phyloP scores from a whole-genome alignment of 208 protist genomes.

The Leishmania tropica region DNA sequence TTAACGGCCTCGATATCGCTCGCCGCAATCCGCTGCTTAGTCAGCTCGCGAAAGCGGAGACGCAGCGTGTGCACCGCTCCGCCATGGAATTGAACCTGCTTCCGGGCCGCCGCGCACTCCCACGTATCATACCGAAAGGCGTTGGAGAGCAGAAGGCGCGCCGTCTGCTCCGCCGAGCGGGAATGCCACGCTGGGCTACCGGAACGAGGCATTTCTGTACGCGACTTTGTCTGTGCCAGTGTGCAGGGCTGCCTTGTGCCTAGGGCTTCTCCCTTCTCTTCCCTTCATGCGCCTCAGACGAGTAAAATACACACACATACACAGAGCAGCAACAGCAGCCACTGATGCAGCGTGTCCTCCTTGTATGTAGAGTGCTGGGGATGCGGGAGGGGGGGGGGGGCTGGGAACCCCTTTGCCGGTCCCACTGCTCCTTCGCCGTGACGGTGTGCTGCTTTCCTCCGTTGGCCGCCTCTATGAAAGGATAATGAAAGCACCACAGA shows the following conservation, averaged over 20 bases:
- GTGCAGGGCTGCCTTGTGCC: neutral
- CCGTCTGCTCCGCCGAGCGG: conserved; percentile 84
- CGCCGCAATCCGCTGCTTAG: conserved; percentile 27
- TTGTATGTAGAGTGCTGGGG: neutral
- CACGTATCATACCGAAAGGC: conserved; percentile 89
- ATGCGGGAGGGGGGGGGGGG: neutral
- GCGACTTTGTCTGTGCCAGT: neutral
- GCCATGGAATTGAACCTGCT: conserved; percentile 39
- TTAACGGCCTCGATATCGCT: conserved; percentile 55
- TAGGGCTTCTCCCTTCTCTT: neutral
- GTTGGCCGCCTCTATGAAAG: conserved; percentile 1
- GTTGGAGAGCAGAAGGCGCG: conserved; percentile 80
- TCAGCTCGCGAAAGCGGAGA: conserved; percentile 35
- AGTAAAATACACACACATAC: neutral
- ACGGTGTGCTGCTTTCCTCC: neutral
- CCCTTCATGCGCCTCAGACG: neutral
- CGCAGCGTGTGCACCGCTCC: conserved; percentile 42
- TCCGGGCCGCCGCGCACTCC: conserved; percentile 56
- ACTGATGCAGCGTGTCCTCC: neutral
- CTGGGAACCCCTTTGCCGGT: neutral
- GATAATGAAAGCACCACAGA: neutral
- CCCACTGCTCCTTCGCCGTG: neutral
- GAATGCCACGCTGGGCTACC: conserved; percentile 22
- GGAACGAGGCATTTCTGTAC: conserved; percentile 8
- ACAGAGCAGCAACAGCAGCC: neutral